Evolutionary conservation across 495 filamentous ascomycete species (phyloP).

Genomic region (Margaritispora aquatica): DNA sequence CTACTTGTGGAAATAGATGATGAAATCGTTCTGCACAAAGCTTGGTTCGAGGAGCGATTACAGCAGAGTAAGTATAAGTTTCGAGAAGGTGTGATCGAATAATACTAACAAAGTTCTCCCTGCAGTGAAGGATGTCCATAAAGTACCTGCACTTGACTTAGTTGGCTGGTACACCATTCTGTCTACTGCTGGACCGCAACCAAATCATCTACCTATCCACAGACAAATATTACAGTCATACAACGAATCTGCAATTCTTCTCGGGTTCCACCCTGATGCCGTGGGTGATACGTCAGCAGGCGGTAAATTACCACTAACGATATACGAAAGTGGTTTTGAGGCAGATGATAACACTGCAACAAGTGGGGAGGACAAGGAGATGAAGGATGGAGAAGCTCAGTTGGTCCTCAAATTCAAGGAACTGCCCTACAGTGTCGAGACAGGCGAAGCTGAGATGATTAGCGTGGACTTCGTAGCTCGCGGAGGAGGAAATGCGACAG

Average conservation of each 20-base stretch:
- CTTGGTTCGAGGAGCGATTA: constrained; percentile 74
- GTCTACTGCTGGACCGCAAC: constrained; percentile 62
- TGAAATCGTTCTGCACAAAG: constrained; percentile 46
- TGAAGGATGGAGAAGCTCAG: constrained; percentile 62
- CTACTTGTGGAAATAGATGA: constrained; percentile 46
- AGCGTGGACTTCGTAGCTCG: constrained; percentile 84
- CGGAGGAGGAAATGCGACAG: constrained; percentile 71
- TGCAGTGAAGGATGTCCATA: constrained; percentile 84
- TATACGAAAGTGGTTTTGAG: constrained; percentile 86
- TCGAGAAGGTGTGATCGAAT: neutral
- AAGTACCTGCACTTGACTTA: constrained; percentile 72
- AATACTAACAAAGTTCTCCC: neutral
- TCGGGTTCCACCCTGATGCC: constrained; percentile 65
- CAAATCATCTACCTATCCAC: constrained; percentile 65
- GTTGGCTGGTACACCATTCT: constrained; percentile 94
- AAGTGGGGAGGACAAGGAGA: constrained; percentile 54
- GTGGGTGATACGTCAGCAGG: constrained; percentile 40
- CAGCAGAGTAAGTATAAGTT: constrained; percentile 63
- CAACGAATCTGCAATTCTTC: constrained; percentile 77
- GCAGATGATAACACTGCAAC: constrained; percentile 41
- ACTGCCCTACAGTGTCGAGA: constrained; percentile 82
- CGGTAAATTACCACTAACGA: constrained; percentile 78
- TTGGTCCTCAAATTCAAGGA: constrained; percentile 71
- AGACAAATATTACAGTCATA: constrained; percentile 62
- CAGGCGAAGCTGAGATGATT: constrained; percentile 96